Conservation (phyloP, 2,329 filamentous ascomycete genomes). For the Phyllosticta ampelicida region DNA sequence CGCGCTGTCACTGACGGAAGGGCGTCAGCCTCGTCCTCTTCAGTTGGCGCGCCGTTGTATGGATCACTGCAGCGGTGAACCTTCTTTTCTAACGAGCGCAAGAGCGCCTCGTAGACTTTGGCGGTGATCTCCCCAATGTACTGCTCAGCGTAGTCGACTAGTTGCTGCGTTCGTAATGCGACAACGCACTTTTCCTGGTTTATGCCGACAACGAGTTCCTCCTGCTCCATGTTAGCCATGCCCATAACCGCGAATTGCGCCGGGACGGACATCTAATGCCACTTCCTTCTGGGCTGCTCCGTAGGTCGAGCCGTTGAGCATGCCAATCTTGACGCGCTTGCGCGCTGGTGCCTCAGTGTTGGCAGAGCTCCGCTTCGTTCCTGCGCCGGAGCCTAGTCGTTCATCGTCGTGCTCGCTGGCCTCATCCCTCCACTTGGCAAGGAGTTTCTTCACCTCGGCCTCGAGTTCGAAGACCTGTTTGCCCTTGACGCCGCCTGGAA, state of each 20-base stretch:
- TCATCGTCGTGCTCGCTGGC: slow-evolving; percentile 22
- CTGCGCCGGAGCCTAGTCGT: slow-evolving; percentile 9
- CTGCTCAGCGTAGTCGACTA: slow-evolving; percentile 62
- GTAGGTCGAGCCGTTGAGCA: slow-evolving; percentile 11
- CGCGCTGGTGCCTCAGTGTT: slow-evolving; percentile 15
- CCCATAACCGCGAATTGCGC: not conserved
- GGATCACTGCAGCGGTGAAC: slow-evolving; percentile 56
- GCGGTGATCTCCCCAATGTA: slow-evolving; percentile 63
- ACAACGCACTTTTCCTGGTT: slow-evolving; percentile 81
- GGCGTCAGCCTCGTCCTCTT: slow-evolving; percentile 31
- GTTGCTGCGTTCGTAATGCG: slow-evolving; percentile 65
- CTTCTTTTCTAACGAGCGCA: slow-evolving; percentile 60
- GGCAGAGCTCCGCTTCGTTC: slow-evolving; percentile 5
- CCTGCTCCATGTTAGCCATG: slow-evolving; percentile 35
- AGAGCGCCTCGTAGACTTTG: slow-evolving; percentile 63
- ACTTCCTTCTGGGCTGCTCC: slow-evolving; percentile 16
- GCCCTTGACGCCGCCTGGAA: slow-evolving; percentile 18
- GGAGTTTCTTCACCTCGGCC: slow-evolving; percentile 46
- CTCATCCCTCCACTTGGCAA: slow-evolving; percentile 41
- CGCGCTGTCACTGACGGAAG: slow-evolving; percentile 29
- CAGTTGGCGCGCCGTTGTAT: slow-evolving; percentile 23
- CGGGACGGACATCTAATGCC: slow-evolving; percentile 25
- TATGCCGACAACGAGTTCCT: slow-evolving; percentile 61
- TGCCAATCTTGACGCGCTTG: slow-evolving; percentile 23
- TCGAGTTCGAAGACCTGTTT: slow-evolving; percentile 50